Conservation (phyloP, 1,139 yeast species). For the Zygosaccharomyces sapae region DNA sequence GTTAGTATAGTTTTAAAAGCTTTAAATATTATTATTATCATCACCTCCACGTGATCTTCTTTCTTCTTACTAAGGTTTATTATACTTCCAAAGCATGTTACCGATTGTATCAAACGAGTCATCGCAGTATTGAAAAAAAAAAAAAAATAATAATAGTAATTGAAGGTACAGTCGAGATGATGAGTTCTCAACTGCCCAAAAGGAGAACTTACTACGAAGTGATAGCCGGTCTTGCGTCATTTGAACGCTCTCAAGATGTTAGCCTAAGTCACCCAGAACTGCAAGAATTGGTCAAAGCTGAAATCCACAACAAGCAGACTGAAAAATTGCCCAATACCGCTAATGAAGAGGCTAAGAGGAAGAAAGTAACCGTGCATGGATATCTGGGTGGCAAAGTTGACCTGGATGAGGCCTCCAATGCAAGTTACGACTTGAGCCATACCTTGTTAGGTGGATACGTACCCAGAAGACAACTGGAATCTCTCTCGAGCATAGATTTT, state of each 20-base stretch:
- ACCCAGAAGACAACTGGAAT: conserved; percentile 33
- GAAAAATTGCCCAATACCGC: conserved; percentile 11
- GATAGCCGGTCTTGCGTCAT: conserved; percentile 30
- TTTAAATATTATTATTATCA: neutral
- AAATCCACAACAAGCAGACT: conserved; percentile 12
- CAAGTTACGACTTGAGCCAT: conserved; percentile 30
- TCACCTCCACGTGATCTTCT: neutral
- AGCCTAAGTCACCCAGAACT: conserved; percentile 26
- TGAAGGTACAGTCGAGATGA: neutral
- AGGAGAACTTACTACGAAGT: conserved; percentile 28
- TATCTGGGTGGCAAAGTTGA: conserved; percentile 33
- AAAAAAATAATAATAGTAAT: neutral
- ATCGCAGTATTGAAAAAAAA: conserved; percentile 1
- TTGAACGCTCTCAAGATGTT: conserved; percentile 32
- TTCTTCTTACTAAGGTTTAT: too few species aligned
- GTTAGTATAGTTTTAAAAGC: too few species aligned
- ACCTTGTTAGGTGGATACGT: conserved; percentile 36
- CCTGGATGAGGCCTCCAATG: conserved; percentile 23
- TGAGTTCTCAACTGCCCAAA: conserved; percentile 2
- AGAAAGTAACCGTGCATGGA: conserved; percentile 28
- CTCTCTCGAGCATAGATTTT: conserved; percentile 34
- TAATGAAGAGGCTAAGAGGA: conserved; percentile 11
- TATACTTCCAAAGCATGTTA: neutral
- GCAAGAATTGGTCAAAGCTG: conserved; percentile 21
- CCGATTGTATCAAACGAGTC: neutral